Base-by-base conservation (phyloP, 306 rosid genomes). In the Trifolium fragiferum region DNA sequence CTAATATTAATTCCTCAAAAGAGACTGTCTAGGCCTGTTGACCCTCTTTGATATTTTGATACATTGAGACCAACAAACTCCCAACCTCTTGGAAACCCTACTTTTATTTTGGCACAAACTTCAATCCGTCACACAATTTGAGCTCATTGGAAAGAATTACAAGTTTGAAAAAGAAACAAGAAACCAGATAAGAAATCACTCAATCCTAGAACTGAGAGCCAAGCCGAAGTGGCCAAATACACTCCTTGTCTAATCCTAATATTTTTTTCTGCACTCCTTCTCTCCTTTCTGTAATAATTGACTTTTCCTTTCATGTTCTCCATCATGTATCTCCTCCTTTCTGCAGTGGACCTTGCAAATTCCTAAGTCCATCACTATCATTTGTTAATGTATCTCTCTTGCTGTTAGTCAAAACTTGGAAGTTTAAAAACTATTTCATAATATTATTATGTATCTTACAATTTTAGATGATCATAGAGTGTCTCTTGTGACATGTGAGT, bases 11-110 rank as follows among this genome's bases (percentile, higher is more conserved):
- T 54, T 15, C 80, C 57, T 27, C 21, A 15, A 15, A 67, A 66
- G 57, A 66, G 67, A 53, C 33, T 55, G 54, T 75, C 58, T 53
- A 53, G 66, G 67, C 55, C 46, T 21, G 15, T 27, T 49, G 70
- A 23, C 27, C 40, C 32, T 53, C 9, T 53, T 64, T 30, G 12
- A 47, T 65, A 53, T 75, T 13, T 49, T 68, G n/a, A 27, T 68
- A 27, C 19, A 23, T 25, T 68, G 15, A 67, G 25, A 67, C 23
- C 33, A 46, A 47, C 40, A 46, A 25, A 15, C 18, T 44, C 14
- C 23, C 37, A 44, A 66, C 33, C 9, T 66, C 49, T 21, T 66
- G 11, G 37, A 66, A 40, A 41, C n/a, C 46, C 20, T 65, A 38
- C 53, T 43, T 41, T 27, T 66, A 43, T 66, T 18, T 43, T 21